These are phyloP conservation scores for Paulownia fortunei DNA, from an alignment of 257 asterid genomes.

Conservation along the genomic window DNA sequence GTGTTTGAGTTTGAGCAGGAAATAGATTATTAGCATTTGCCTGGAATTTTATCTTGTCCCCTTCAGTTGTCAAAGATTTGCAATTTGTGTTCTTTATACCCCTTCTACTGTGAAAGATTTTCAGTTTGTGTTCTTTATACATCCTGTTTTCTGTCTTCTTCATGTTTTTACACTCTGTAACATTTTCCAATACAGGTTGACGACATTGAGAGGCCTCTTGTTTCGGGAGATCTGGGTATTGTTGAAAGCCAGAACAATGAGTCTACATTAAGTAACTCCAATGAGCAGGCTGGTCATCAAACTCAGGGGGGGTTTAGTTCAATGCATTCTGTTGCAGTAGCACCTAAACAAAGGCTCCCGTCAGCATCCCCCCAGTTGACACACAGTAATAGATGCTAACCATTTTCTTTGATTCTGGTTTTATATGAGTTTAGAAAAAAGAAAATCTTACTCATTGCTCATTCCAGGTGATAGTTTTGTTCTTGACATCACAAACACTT, in stretches of 20 bases:
- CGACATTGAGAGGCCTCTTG: constrained; percentile 88
- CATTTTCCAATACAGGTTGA: constrained; percentile 59
- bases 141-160: constrained; percentile 1
- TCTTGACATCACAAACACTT: constrained; percentile 78
- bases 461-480: constrained; percentile 84
- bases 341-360: constrained; percentile 56
- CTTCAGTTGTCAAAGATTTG: background rate
- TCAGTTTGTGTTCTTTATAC: constrained; percentile 3
- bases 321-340: constrained; percentile 47
- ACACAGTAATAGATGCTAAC: constrained; percentile 58
- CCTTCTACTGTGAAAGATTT: background rate
- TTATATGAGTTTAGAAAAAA: constrained; percentile 12
- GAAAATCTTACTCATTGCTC: constrained; percentile 34
- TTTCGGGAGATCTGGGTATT: constrained; percentile 62
- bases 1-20: constrained; percentile 7
- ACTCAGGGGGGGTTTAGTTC: constrained; percentile 48
- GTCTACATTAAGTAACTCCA: constrained; percentile 46
- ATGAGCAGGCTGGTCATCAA: constrained; percentile 51
- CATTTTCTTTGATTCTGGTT: constrained; percentile 14
- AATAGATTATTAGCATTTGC: background rate
- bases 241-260: constrained; percentile 53
- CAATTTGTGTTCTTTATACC: constrained; percentile 8
- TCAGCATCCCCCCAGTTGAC: constrained; percentile 58
- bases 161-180: constrained; percentile 32
- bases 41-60: background rate